Conservation (phyloP, 2,329 filamentous ascomycete species). For the Phoma herbarum region DNA sequence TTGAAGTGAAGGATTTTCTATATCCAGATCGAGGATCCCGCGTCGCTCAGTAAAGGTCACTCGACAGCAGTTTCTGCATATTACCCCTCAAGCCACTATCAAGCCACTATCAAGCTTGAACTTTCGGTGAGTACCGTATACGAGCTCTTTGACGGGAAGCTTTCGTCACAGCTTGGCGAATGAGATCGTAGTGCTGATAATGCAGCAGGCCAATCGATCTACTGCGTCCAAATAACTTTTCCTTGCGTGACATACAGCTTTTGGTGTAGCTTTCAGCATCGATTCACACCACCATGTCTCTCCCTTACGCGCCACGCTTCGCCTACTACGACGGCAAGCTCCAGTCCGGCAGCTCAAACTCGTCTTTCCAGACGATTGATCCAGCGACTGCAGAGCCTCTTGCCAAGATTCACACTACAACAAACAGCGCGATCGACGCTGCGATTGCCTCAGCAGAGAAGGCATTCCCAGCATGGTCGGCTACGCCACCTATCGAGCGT, state of each 20-base stretch:
- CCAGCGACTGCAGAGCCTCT: conserved; percentile 75
- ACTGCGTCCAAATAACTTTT: not conserved
- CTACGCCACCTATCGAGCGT: conserved; percentile 76
- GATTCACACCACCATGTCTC: conserved; percentile 36
- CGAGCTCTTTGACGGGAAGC: conserved; percentile 1
- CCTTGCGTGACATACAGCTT: not conserved
- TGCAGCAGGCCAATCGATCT: not conserved
- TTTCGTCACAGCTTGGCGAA: conserved; percentile 12
- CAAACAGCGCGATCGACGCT: conserved; percentile 71
- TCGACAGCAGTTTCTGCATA: conserved; percentile 3
- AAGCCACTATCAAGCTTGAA: conserved; percentile 13
- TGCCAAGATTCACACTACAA: conserved; percentile 76
- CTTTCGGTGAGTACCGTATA: conserved; percentile 8
- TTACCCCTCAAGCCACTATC: not conserved
- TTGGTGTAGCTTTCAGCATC: not conserved
- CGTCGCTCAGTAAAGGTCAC: conserved; percentile 1
- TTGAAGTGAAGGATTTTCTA: conserved; percentile 13
- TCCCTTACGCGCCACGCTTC: conserved; percentile 63
- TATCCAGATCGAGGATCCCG: conserved; percentile 10
- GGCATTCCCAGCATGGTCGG: conserved; percentile 80
- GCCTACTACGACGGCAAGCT: conserved; percentile 79
- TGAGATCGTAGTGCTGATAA: not conserved
- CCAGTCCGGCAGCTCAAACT: conserved; percentile 67
- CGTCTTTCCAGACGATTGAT: conserved; percentile 76
- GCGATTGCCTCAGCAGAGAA: conserved; percentile 74